Conservation (phyloP, 1,284 basidiomycete genomes). For the Coriolopsis trogii region DNA sequence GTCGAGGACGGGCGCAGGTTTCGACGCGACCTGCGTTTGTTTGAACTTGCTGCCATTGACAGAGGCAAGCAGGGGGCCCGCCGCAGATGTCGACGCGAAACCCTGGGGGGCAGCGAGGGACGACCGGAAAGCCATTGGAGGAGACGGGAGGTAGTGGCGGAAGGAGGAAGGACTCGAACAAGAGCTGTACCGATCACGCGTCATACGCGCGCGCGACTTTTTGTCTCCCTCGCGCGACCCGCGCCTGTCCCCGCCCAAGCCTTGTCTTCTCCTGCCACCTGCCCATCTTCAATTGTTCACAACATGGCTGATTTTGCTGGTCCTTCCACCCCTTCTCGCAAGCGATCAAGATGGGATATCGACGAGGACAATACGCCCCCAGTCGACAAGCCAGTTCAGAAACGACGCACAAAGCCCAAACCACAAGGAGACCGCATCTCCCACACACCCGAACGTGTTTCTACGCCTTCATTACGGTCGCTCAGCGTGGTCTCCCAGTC, state of each 20-base stretch:
- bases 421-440: constrained; percentile 8
- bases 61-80: constrained; percentile 14
- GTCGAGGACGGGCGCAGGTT: constrained; percentile 51
- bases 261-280: not conserved
- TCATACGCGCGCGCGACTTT: constrained; percentile 26
- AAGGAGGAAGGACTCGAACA: constrained; percentile 24
- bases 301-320: constrained; percentile 25
- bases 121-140: constrained; percentile 19
- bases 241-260: constrained; percentile 2
- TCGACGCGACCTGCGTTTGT: constrained; percentile 23
- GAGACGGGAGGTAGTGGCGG: constrained; percentile 16
- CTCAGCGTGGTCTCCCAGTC: constrained; percentile 18
- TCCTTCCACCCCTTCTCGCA: constrained; percentile 50
- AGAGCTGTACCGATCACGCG: constrained; percentile 20
- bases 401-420: constrained; percentile 30
- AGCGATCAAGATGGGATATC: constrained; percentile 75
- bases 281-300: not conserved
- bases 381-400: constrained; percentile 25
- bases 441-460: constrained; percentile 19
- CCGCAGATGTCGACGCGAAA: constrained; percentile 22
- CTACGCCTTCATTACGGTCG: constrained; percentile 9
- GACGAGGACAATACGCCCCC: constrained; percentile 42
- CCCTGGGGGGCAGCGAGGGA: constrained; percentile 16
- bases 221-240: constrained; percentile 15
- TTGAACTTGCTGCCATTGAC: constrained; percentile 22